Percentiles rank a stretch among this genome's conserved stretches.
These are phyloP conservation scores for Lactifluus subvellereus DNA, from an alignment of 768 basidiomycete genomes.

Conservation along the genomic window DNA sequence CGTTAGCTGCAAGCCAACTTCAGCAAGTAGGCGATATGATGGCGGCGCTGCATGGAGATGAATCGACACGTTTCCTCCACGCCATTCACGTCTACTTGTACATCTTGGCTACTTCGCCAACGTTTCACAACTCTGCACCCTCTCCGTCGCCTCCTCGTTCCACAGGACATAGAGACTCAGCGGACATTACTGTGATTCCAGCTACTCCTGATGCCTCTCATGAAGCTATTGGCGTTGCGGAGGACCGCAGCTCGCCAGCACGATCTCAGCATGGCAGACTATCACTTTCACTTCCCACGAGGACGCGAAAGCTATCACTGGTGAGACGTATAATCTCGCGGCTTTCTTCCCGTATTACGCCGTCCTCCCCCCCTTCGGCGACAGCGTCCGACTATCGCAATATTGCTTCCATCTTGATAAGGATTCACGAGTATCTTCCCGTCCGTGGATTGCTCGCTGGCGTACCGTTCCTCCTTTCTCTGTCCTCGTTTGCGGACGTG, in stretches of 20 bases:
- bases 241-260: slow-evolving; percentile 30
- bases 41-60: slow-evolving; percentile 51
- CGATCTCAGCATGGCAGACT: slow-evolving; percentile 38
- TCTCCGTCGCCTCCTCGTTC: slow-evolving; percentile 39
- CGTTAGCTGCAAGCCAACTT: slow-evolving; percentile 44
- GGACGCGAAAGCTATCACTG: slow-evolving; percentile 52
- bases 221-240: slow-evolving; percentile 32
- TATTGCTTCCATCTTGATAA: slow-evolving; percentile 59
- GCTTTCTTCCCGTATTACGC: slow-evolving; percentile 39
- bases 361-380: slow-evolving; percentile 43
- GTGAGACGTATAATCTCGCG: slow-evolving; percentile 48
- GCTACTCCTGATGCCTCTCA: slow-evolving; percentile 28
- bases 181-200: slow-evolving; percentile 20
- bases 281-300: slow-evolving; percentile 44
- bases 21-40: slow-evolving; percentile 43
- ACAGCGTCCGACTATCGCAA: slow-evolving; percentile 69
- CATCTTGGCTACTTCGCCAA: slow-evolving; percentile 66
- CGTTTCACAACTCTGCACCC: slow-evolving; percentile 39
- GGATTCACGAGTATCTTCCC: slow-evolving; percentile 68
- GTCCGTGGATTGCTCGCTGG: slow-evolving; percentile 69
- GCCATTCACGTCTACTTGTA: slow-evolving; percentile 78
- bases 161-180: slow-evolving; percentile 18
- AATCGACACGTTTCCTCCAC: slow-evolving; percentile 66
- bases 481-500: slow-evolving; percentile 49
- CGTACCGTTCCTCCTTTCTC: slow-evolving; percentile 79